A percentile compares a stretch with the other conserved stretches of the same genome.
phyloP scores from a whole-genome alignment of 1,139 yeast genomes.

The Chernovozyma sophiae-reginae region DNA sequence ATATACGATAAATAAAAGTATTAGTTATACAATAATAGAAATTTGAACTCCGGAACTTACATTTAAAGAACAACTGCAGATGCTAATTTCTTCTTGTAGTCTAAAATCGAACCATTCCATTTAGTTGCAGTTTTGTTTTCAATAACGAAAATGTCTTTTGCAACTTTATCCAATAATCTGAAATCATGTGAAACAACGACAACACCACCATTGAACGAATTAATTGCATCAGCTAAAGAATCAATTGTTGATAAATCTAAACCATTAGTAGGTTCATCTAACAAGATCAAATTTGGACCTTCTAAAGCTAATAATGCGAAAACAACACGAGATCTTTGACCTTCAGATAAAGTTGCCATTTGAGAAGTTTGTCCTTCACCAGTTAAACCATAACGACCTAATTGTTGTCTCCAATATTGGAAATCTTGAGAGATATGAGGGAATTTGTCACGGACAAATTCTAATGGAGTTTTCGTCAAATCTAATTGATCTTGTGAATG shows the following conservation, averaged over 20 bases:
- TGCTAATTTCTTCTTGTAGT: slow-evolving; percentile 92
- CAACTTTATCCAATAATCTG: slow-evolving; percentile 95
- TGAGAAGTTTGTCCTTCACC: slow-evolving; percentile 99
- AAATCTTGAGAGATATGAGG: slow-evolving; percentile 88
- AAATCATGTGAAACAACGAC: slow-evolving; percentile 98
- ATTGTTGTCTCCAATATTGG: slow-evolving; percentile 99
- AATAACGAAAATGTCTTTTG: slow-evolving; percentile 94
- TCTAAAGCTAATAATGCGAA: slow-evolving; percentile 94
- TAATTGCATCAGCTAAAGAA: slow-evolving; percentile 94
- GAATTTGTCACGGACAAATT: slow-evolving; percentile 94
- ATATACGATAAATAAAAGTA: slow-evolving; percentile 4
- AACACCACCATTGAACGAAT: slow-evolving; percentile 94
- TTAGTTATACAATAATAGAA: slow-evolving; percentile 2
- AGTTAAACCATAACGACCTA: slow-evolving; percentile 97
- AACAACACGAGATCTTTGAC: slow-evolving; percentile 98
- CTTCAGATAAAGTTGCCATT: slow-evolving; percentile 98
- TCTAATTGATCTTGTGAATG: slow-evolving; percentile 98
- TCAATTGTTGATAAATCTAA: slow-evolving; percentile 97
- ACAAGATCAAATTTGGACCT: slow-evolving; percentile 86
- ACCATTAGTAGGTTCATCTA: slow-evolving; percentile 99
- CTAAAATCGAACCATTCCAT: slow-evolving; percentile 91
- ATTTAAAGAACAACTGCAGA: slow-evolving; percentile 69
- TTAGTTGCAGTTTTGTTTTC: slow-evolving; percentile 92
- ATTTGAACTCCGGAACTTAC: background rate
- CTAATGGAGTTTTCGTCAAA: slow-evolving; percentile 89